Base-by-base conservation (phyloP, 805 yeast genomes). In the Cyberlindnera petersonii region DNA sequence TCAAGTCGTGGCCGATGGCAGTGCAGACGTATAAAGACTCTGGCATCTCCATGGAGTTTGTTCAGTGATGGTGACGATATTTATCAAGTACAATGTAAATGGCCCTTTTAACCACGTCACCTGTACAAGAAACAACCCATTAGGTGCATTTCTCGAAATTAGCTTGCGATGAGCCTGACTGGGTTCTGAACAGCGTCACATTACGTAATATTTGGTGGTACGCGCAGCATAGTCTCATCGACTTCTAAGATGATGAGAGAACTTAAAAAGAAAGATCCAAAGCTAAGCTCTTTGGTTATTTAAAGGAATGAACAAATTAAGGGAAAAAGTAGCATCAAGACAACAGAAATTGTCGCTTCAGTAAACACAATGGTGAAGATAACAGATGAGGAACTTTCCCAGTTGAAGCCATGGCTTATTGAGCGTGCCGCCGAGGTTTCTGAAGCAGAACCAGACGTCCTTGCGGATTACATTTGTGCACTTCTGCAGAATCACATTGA, bases 381-480 rank as follows among this genome's bases (percentile, higher is more conserved):
- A 8, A 17, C 43, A 4, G 44, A 43, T 8, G 47, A 34, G 11
- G 52, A 47, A 6, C 19, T 35, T 7, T 32, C 37, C 4, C 26
- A 27, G n/a, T 23, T 60, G 18, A 59, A 52, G 39, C 49, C 49
- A 2, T 61, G 64, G 65, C 39, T 63, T n/a, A 35, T 50, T 19
- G 35, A 37, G 18, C 48, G 52, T 20, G 44, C 56, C 3, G 39
- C 41, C 13, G 37, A 34, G 9, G 36, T 56, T 2, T 49, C 61
- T 0, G 75, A 69, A 17, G 69, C 70, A 3, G 74, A 69, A 31
- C 54, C 68, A 5, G 63, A 59, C 10, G 70, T 68, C 19, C 49
- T 72, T 39, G 58, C 69, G 1, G 75, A 71, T 33, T 72, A 69
- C 47, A 66, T 71, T 15, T 26, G 68, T 20, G 71, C 74, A 1